A percentile compares a stretch with the other conserved stretches of the same genome.
Conservation (phyloP, 2,329 filamentous ascomycete genomes). For the Amauroascus niger region DNA sequence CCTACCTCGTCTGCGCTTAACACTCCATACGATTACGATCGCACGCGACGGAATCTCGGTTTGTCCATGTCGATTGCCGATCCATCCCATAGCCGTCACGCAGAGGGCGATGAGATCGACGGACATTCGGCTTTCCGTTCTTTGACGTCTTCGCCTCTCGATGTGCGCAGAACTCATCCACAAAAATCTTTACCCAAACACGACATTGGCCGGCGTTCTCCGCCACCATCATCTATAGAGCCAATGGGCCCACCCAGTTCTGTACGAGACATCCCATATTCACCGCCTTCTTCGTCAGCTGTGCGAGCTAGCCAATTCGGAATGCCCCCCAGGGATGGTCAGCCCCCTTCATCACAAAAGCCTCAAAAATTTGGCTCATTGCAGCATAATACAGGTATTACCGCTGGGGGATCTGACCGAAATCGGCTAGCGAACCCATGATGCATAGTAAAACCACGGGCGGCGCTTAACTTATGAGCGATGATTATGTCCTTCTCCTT, state of each 20-base stretch:
- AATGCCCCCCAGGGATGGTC: conserved; percentile 23
- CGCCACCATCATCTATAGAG: conserved; percentile 10
- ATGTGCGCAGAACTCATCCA: conserved; percentile 31
- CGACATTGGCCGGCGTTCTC: conserved; percentile 21
- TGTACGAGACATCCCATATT: conserved; percentile 19
- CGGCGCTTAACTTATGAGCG: background rate
- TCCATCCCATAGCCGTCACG: conserved; percentile 21
- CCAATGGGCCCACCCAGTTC: conserved; percentile 14
- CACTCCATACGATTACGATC: conserved; percentile 36
- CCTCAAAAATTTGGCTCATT: conserved; percentile 1
- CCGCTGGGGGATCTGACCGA: conserved; percentile 9
- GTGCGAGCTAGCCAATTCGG: conserved; percentile 30
- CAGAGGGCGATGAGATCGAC: conserved; percentile 28
- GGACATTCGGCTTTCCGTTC: conserved; percentile 31
- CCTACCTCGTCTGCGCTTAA: conserved; percentile 37
- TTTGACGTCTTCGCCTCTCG: conserved; percentile 31
- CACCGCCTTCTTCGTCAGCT: conserved; percentile 27
- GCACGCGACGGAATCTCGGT: conserved; percentile 22
- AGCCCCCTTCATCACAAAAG: conserved; percentile 20
- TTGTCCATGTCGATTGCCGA: conserved; percentile 16
- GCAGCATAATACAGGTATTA: conserved; percentile 12
- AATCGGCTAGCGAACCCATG: conserved; percentile 7
- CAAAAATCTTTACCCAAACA: conserved; percentile 18
- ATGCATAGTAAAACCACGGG: background rate
- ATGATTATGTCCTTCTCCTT: background rate